A percentile compares a stretch with the other conserved stretches of the same genome.
phyloP scores from a whole-genome alignment of 257 asterid genomes.

The Plectranthus barbatus region DNA sequence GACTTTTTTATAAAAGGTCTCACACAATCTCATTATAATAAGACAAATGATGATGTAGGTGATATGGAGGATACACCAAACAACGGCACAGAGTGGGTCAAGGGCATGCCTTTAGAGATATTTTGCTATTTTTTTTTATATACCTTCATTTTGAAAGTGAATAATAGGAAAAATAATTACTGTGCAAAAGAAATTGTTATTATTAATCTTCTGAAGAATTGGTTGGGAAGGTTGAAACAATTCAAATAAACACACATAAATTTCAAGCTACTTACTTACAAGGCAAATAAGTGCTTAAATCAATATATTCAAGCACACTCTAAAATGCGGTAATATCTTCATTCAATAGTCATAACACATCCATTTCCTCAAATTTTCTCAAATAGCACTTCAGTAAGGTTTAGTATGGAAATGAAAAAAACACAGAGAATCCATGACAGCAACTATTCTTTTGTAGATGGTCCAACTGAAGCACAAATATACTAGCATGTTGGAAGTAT shows the following conservation, averaged over 20 bases:
- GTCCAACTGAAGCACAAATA: not conserved
- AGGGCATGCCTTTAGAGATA: not conserved
- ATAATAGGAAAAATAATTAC: not conserved
- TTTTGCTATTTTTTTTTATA: not conserved
- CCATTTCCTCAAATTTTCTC: not conserved
- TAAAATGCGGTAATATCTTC: not conserved
- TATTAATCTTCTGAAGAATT: not conserved
- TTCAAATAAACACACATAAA: not conserved
- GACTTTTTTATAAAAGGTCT: too few species aligned
- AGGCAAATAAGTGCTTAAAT: not conserved
- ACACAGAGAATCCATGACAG: not conserved
- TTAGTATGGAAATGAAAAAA: not conserved
- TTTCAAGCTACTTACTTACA: not conserved
- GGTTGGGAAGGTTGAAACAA: not conserved
- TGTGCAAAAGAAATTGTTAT: not conserved
- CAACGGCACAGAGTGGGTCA: not conserved
- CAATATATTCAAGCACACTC: too few species aligned
- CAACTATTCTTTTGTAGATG: not conserved
- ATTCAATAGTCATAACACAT: not conserved
- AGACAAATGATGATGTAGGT: too few species aligned
- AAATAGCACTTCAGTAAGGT: constrained; percentile 4
- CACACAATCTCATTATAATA: too few species aligned
- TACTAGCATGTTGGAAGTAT: not conserved
- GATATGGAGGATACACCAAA: not conserved
- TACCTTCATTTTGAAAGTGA: not conserved